phyloP scores from a whole-genome alignment of 2,329 filamentous ascomycete genomes.

The Bipolaris zeicola region DNA sequence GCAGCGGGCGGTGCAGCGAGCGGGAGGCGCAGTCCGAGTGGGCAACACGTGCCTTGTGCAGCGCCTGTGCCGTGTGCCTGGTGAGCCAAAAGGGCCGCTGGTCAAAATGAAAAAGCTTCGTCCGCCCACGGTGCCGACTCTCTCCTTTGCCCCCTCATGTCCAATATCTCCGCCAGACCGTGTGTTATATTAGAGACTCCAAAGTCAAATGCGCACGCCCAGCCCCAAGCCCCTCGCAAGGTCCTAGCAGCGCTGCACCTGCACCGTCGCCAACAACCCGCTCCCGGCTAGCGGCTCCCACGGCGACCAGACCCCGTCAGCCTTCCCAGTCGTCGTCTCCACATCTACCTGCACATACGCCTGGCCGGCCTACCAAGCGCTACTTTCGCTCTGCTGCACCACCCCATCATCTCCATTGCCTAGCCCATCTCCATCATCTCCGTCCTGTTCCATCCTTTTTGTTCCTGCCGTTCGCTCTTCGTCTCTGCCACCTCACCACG shows the following conservation, averaged over 20 bases:
- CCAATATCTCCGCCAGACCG: not conserved
- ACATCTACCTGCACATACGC: slow-evolving; percentile 20
- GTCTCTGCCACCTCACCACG: not conserved
- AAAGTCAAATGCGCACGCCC: slow-evolving; percentile 6
- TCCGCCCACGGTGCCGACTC: not conserved
- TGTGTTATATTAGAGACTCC: not conserved
- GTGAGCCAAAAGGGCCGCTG: not conserved
- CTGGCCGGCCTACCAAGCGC: slow-evolving; percentile 13
- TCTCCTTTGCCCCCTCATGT: not conserved
- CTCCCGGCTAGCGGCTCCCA: slow-evolving; percentile 10
- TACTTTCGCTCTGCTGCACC: slow-evolving; percentile 17
- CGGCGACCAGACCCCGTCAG: slow-evolving; percentile 16
- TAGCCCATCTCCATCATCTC: slow-evolving; percentile 1
- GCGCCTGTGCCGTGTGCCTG: not conserved
- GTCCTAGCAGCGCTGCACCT: not conserved
- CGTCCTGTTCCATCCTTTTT: not conserved
- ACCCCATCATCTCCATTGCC: not conserved
- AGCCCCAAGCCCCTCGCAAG: not conserved
- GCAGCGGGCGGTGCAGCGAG: slow-evolving; percentile 7
- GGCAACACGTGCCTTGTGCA: not conserved
- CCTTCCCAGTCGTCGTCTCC: slow-evolving; percentile 20
- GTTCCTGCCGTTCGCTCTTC: slow-evolving; percentile 11
- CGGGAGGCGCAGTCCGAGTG: not conserved
- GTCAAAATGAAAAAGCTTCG: not conserved
- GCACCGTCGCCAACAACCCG: slow-evolving; percentile 3